phyloP scores from a whole-genome alignment of 148 eudicot species.

The Bassia scoparia region DNA sequence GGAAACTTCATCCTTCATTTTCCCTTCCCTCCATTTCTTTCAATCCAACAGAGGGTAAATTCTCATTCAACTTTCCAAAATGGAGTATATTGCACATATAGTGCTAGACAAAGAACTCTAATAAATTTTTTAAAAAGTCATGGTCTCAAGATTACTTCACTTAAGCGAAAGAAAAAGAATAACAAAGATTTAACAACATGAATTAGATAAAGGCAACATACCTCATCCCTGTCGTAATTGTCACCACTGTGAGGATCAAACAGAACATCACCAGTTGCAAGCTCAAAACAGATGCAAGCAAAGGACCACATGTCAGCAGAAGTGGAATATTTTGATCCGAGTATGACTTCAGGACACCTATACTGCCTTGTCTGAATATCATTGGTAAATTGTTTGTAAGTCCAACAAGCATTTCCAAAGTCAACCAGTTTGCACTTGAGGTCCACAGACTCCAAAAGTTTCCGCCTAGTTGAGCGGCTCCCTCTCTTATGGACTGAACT shows the following conservation, averaged over 20 bases:
- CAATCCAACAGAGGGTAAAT: not conserved
- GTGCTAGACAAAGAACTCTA: not conserved
- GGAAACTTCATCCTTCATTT: too few species aligned
- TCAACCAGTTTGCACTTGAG: constrained; percentile 86
- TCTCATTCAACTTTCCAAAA: not conserved
- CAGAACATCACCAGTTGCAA: constrained; percentile 92
- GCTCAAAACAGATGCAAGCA: constrained; percentile 98
- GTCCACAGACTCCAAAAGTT: constrained; percentile 61
- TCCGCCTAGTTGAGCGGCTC: constrained; percentile 52
- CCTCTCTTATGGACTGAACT: constrained; percentile 55
- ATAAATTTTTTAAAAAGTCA: not conserved
- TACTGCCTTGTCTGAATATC: constrained; percentile 97
- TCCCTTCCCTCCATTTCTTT: too few species aligned
- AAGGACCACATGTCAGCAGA: constrained; percentile 96
- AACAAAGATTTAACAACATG: not conserved
- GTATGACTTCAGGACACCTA: constrained; percentile 90
- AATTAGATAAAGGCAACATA: constrained; percentile 26
- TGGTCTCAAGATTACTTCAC: not conserved
- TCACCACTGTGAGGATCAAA: constrained; percentile 97
- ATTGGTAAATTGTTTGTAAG: constrained; percentile 88
- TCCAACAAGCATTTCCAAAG: constrained; percentile 99
- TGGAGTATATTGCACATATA: not conserved
- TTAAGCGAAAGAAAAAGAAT: not conserved
- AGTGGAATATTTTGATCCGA: constrained; percentile 87
- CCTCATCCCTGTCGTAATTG: constrained; percentile 93